Evolutionary conservation across 2,329 filamentous ascomycete genomes (phyloP), one percentile per base, ranked within the genome.

Genomic region (Apiospora marii): DNA sequence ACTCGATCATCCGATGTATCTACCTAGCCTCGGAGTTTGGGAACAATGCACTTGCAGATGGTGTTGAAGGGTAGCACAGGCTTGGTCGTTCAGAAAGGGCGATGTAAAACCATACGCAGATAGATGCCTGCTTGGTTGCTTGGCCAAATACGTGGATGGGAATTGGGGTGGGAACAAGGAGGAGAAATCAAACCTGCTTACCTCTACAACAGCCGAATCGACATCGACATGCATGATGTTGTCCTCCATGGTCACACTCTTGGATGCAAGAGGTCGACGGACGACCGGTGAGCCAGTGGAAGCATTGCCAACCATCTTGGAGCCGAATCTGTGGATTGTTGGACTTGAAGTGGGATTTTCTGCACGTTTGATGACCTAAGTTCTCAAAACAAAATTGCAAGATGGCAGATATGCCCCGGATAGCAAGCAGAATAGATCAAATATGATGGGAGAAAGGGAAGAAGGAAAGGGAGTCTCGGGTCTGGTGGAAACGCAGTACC

Each of bases 201-300:
- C 82, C 78, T 83, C 78, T 72, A 76, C 74, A 72, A 72, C 70
- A 70, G 79, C 77, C 73, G 77, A 67, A 58, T 79, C 79, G 71
- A 85, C 84, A 72, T 84, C 83, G 58, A 82, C 80, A 68, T 80
- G 75, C 74, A 79, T 82, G 67, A 78, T 70, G 70, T 84, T 84
- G 74, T 85, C 83, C 73, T 84, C 81, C 72, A 80, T 79, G 8
- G 77, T 75, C 49, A 75, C 73, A 61, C 76, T 81, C 77, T 81
- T 83, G 74, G 80, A 76, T 24, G 77, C 75, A 13, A 78, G 78
- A 41, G 79, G 73, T 41, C 81, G 84, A 73, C 82, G 82, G 71
- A 83, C 78, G 69, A 77, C 80, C 24, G 85, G 85, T 69, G 86
- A 87, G 67, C 83, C 85, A 34, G 82, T 82, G 37, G 83, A 82